Evolutionary conservation across 2,329 filamentous ascomycete genomes (phyloP), one percentile per base, ranked within the genome.

Genomic region (Boeremia lycopersici): DNA sequence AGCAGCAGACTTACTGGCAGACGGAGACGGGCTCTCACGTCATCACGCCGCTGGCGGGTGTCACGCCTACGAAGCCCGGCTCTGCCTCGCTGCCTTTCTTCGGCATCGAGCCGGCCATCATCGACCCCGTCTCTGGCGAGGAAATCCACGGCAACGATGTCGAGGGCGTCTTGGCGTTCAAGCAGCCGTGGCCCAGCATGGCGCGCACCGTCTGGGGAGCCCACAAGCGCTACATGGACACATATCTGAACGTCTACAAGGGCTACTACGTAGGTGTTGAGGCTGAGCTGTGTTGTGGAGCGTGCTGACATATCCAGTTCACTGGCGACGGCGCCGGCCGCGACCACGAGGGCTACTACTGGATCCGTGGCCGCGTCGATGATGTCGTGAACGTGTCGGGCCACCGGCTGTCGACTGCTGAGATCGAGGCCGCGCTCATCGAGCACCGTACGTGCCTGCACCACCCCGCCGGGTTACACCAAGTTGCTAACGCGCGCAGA

Each of bases 271-370:
- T 96, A 79, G 82, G 90, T 82, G 38, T 10, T 12, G 31, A 39
- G 7, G 30, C 17, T 23, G 19, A 23, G 9, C 15, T 2, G 48
- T 23, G 42, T 36, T 40, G 13, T n/a, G 19, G 34, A 43, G 15
- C 40, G 15, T 53, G 49, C 66, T 73, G 57, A 73, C 31, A 9
- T 29, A 5, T 10, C 29, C 63, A 91, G 88, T 96, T 95, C 80
- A 95, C 91, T 13, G 91, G 91, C 54, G 95, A 99, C 73, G 95
- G 95, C 73, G 95, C 95, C 51, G 95, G 90, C 56, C 90, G 95
- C 73, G 95, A 99, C 75, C 90, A 96, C 78, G 95, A 99, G 70
- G 95, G 95, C 53, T 99, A 97, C 83, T 99, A 98, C 86, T 99
- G 95, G 95, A 99, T 99, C 75, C 91, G 95, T 60, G 95, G 95